Evolutionary conservation across 1,284 basidiomycete species (phyloP).

Genomic region (Ustilago bromivora): DNA sequence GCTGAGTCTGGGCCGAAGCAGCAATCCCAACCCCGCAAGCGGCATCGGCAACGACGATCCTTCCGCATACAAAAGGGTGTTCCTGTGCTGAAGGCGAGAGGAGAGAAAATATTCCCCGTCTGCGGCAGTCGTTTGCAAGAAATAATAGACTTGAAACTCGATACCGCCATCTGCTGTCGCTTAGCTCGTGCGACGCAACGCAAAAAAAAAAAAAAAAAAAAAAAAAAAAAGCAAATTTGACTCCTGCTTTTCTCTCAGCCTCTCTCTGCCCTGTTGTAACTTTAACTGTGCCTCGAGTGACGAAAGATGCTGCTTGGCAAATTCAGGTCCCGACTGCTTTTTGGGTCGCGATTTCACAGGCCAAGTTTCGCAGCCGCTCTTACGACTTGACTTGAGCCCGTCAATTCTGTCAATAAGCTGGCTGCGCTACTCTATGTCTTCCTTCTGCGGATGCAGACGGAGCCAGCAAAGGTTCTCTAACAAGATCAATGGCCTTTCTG

Average conservation of each 20-base stretch:
- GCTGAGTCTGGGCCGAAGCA: conserved; percentile 10
- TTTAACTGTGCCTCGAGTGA: not conserved
- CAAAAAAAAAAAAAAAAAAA: not conserved
- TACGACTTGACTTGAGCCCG: no score
- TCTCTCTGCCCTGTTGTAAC: no score
- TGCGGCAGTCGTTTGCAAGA: conserved; percentile 1
- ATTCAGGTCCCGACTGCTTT: conserved; percentile 17
- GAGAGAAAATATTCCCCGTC: conserved; percentile 12
- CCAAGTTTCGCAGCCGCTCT: not conserved
- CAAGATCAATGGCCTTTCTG: no score
- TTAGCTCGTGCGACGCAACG: conserved; percentile 5
- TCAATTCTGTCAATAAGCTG: no score
- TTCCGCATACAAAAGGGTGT: not conserved
- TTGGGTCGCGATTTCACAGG: conserved; percentile 17
- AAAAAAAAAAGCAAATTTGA: not conserved
- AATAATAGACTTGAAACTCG: not conserved
- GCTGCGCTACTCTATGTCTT: no score
- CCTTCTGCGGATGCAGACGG: no score
- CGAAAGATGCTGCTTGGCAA: conserved; percentile 4
- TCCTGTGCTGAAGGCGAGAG: not conserved
- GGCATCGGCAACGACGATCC: conserved; percentile 14
- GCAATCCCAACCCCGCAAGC: conserved; percentile 13
- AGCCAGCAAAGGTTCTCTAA: no score
- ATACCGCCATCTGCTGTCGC: not conserved
- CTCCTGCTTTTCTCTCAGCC: no score